Percentiles rank a stretch among this genome's conserved stretches.
These are phyloP conservation scores for Coniferiporia sulphurascens DNA, from an alignment of 1,284 basidiomycete species.

Conservation along the genomic window DNA sequence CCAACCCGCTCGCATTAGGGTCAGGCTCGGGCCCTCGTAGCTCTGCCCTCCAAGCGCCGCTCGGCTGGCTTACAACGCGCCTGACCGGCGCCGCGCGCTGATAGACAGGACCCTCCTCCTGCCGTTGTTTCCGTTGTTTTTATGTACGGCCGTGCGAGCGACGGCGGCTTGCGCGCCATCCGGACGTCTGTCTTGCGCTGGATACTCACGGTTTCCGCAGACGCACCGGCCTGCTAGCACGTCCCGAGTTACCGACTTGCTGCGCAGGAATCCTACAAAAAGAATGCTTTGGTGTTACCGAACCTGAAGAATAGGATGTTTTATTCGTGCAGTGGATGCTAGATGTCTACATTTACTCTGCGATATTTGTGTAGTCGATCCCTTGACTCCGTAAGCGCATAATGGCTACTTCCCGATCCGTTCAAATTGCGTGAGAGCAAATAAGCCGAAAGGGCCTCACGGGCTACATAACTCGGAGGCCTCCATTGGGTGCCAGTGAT, in stretches of 20 bases:
- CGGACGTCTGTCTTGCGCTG: too few species aligned
- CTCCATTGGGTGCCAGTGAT: background rate
- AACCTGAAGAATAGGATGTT: background rate
- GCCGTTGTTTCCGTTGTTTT: background rate
- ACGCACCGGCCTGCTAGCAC: background rate
- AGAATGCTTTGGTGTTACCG: background rate
- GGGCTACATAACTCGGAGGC: background rate
- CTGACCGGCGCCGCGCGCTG: slow-evolving; percentile 53
- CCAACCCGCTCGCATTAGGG: slow-evolving; percentile 73
- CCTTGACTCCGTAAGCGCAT: too few species aligned
- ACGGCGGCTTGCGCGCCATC: background rate
- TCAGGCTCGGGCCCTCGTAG: slow-evolving; percentile 50
- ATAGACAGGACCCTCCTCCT: slow-evolving; percentile 24
- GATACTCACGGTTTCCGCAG: too few species aligned
- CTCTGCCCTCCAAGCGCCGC: slow-evolving; percentile 60
- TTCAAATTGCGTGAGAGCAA: too few species aligned
- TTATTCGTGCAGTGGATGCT: background rate
- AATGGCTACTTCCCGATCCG: too few species aligned
- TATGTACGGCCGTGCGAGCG: background rate
- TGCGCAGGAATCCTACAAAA: background rate
- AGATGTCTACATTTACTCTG: too few species aligned
- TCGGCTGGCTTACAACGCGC: slow-evolving; percentile 75
- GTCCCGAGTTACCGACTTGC: background rate
- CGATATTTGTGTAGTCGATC: too few species aligned
- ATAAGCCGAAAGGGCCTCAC: too few species aligned